These are phyloP conservation scores for Plasmodium knowlesi DNA, from an alignment of 169 alveolate species.

Conservation along the genomic window DNA sequence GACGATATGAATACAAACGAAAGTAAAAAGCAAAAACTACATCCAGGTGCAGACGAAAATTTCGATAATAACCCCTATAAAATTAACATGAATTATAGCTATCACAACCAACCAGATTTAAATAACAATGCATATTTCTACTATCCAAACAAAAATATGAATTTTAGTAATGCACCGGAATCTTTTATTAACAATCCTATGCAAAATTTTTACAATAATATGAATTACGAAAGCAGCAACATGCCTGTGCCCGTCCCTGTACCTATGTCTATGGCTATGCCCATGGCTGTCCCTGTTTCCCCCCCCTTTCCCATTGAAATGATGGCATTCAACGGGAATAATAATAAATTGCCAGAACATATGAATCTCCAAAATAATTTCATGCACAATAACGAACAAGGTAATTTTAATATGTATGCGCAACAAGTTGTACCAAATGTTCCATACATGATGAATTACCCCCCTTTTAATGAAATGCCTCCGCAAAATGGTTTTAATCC, in stretches of 20 bases:
- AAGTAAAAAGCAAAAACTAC: slow-evolving; percentile 31
- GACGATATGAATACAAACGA: slow-evolving; percentile 15
- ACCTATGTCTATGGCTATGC: background rate
- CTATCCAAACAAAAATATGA: slow-evolving; percentile 49
- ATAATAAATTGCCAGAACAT: slow-evolving; percentile 8
- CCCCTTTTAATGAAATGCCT: slow-evolving; percentile 43
- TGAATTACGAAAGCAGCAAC: slow-evolving; percentile 40
- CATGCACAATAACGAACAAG: slow-evolving; percentile 48
- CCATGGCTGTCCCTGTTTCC: background rate
- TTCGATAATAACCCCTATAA: slow-evolving; percentile 6
- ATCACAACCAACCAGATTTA: slow-evolving; percentile 3
- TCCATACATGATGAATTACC: slow-evolving; percentile 35
- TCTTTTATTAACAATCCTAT: slow-evolving; percentile 13
- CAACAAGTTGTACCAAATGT: slow-evolving; percentile 39
- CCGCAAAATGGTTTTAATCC: slow-evolving; percentile 40
- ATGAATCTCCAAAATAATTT: slow-evolving; percentile 31
- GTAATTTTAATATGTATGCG: slow-evolving; percentile 14
- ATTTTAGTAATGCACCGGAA: slow-evolving; percentile 23
- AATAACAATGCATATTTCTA: slow-evolving; percentile 39
- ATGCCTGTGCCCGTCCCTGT: background rate
- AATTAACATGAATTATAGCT: slow-evolving; percentile 2
- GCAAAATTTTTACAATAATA: slow-evolving; percentile 32
- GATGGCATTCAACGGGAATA: background rate
- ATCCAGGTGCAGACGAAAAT: background rate
- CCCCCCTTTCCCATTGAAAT: background rate